Conservation (phyloP, 129 eudicot species). For the Glebionis coronaria region DNA sequence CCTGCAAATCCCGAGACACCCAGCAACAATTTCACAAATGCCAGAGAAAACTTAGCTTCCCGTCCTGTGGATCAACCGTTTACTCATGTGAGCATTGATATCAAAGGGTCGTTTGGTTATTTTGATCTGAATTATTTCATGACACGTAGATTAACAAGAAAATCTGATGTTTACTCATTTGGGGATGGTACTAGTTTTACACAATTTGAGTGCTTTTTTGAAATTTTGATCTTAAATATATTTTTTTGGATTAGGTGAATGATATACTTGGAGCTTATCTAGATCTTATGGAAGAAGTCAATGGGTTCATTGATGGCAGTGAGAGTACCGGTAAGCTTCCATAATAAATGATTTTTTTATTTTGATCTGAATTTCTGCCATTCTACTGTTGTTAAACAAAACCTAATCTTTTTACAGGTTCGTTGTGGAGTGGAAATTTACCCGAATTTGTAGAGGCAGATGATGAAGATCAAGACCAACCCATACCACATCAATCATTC, state of each 20-base stretch:
- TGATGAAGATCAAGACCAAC: slow-evolving; percentile 38
- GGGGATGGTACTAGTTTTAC: slow-evolving; percentile 17
- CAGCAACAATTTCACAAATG: too few relatives aligned
- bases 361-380: slow-evolving; percentile 9
- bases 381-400: slow-evolving; percentile 16
- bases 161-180: slow-evolving; percentile 48
- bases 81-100: slow-evolving; percentile 36
- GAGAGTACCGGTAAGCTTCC: slow-evolving; percentile 62
- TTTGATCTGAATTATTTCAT: slow-evolving; percentile 42
- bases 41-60: too few relatives aligned
- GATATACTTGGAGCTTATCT: slow-evolving; percentile 59
- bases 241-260: slow-evolving; percentile 48
- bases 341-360: background rate
- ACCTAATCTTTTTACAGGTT: slow-evolving; percentile 38
- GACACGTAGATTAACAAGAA: slow-evolving; percentile 45
- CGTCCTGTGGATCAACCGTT: slow-evolving; percentile 16
- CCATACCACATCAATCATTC: too few relatives aligned
- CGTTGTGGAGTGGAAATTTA: slow-evolving; percentile 45
- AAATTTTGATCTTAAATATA: background rate
- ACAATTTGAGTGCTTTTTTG: background rate
- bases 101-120: slow-evolving; percentile 53
- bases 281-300: slow-evolving; percentile 68
- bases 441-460: slow-evolving; percentile 43
- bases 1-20: too few relatives aligned
- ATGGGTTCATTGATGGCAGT: slow-evolving; percentile 48